These are phyloP conservation scores for Pleurotus salmoneostramineus DNA, from an alignment of 768 basidiomycete species.

Conservation along the genomic window DNA sequence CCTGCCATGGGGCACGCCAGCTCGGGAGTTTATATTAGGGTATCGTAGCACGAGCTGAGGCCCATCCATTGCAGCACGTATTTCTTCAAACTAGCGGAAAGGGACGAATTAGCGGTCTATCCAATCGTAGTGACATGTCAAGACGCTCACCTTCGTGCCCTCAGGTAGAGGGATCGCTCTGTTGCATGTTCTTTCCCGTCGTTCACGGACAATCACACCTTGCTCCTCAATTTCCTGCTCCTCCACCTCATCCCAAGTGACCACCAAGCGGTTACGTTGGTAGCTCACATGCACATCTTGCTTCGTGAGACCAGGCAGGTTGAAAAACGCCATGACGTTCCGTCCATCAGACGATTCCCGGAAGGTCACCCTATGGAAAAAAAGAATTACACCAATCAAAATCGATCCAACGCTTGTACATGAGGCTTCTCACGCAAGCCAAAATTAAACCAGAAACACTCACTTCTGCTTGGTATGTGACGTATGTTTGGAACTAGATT, in stretches of 20 bases:
- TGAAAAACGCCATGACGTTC: conserved; percentile 56
- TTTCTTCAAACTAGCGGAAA: conserved; percentile 60
- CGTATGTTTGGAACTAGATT: conserved; percentile 4
- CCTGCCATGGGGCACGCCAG: neutral
- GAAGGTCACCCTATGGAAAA: conserved; percentile 51
- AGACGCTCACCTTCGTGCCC: conserved; percentile 55
- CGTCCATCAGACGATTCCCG: conserved; percentile 70
- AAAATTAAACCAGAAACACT: neutral
- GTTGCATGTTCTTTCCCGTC: conserved; percentile 58
- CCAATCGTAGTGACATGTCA: neutral
- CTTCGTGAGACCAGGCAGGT: conserved; percentile 65
- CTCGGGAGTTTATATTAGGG: conserved; percentile 45
- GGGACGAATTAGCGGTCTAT: neutral
- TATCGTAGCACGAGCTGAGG: conserved; percentile 61
- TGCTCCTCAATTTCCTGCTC: conserved; percentile 60
- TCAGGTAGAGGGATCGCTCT: conserved; percentile 71
- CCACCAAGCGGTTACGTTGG: conserved; percentile 54
- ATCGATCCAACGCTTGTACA: neutral
- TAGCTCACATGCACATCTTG: conserved; percentile 76
- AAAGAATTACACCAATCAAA: conserved; percentile 1
- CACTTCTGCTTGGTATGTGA: conserved; percentile 5
- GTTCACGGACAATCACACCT: conserved; percentile 57
- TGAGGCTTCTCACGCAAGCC: neutral
- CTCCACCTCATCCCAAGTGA: conserved; percentile 64
- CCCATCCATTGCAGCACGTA: conserved; percentile 63